Evolutionary conservation across 2,329 filamentous ascomycete genomes (phyloP).

Genomic region (Onygena corvina): DNA sequence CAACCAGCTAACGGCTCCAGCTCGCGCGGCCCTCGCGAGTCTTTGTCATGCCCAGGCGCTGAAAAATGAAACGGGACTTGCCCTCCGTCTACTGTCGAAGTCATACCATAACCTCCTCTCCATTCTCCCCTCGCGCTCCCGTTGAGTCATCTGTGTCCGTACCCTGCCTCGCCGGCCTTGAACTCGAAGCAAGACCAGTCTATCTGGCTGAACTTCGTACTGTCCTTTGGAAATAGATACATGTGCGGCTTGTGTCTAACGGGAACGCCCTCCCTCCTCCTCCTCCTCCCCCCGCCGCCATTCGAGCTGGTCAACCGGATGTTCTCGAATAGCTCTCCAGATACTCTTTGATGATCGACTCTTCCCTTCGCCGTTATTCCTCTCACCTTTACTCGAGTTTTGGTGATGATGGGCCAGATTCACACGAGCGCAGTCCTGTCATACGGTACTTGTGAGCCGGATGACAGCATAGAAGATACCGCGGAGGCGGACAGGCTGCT

Average conservation of each 20-base stretch:
- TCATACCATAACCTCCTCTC: background rate
- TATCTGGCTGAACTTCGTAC: too few relatives aligned
- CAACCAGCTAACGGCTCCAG: background rate
- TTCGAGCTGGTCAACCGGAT: too few relatives aligned
- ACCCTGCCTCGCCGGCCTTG: background rate
- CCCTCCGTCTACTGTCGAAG: background rate
- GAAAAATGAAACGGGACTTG: background rate
- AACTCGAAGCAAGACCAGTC: too few relatives aligned
- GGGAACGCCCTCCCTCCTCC: too few relatives aligned
- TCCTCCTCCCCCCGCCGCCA: too few relatives aligned
- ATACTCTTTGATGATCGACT: background rate
- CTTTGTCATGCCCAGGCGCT: background rate
- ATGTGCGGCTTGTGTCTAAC: background rate
- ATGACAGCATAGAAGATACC: conserved; percentile 9
- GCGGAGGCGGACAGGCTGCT: conserved; percentile 14
- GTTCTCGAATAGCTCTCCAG: background rate
- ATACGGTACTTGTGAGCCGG: conserved; percentile 16
- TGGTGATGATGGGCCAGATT: conserved; percentile 10
- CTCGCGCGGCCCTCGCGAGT: background rate
- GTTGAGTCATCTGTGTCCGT: background rate
- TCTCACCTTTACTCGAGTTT: background rate
- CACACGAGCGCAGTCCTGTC: conserved; percentile 10
- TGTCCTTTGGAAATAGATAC: background rate
- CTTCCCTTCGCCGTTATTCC: background rate
- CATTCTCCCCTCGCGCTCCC: background rate